Evolutionary conservation across 176 grass and related monocot species (phyloP).

Genomic region (Oryza rufipogon): DNA sequence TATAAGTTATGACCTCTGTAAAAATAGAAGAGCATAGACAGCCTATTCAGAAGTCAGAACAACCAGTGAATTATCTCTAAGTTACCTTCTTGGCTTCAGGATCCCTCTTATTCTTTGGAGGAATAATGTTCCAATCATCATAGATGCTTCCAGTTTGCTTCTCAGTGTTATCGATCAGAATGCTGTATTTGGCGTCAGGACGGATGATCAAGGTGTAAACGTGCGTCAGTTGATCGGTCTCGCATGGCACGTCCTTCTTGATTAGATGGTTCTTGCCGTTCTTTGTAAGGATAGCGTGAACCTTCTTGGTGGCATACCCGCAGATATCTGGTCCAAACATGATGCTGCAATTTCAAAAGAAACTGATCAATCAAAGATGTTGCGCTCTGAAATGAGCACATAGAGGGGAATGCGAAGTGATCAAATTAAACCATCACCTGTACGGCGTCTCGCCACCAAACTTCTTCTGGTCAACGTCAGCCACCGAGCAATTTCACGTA

Average conservation of each 20-base stretch:
- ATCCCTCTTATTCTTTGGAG: slow-evolving; percentile 60
- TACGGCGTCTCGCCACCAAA: slow-evolving; percentile 87
- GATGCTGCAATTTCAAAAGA: slow-evolving; percentile 47
- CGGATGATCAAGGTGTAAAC: slow-evolving; percentile 68
- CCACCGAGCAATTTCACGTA: slow-evolving; percentile 74
- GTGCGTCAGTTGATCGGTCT: slow-evolving; percentile 69
- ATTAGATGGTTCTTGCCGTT: slow-evolving; percentile 66
- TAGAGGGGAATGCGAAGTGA: background rate
- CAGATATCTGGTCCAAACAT: slow-evolving; percentile 83
- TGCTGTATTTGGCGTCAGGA: slow-evolving; percentile 60
- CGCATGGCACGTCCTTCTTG: slow-evolving; percentile 68
- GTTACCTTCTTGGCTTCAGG: slow-evolving; percentile 82
- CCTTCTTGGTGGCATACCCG: slow-evolving; percentile 64
- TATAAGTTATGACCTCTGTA: background rate
- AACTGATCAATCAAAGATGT: background rate
- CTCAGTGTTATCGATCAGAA: slow-evolving; percentile 68
- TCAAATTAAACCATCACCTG: slow-evolving; percentile 46
- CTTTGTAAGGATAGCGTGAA: slow-evolving; percentile 60
- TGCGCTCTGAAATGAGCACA: background rate
- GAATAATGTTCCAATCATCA: slow-evolving; percentile 74
- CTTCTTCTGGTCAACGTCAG: slow-evolving; percentile 76
- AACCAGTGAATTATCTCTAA: background rate
- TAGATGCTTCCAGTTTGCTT: slow-evolving; percentile 66
- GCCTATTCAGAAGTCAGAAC: background rate
- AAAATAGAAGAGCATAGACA: background rate